Base-by-base conservation (phyloP, 768 basidiomycete species). In the Tylopilus balloui region DNA sequence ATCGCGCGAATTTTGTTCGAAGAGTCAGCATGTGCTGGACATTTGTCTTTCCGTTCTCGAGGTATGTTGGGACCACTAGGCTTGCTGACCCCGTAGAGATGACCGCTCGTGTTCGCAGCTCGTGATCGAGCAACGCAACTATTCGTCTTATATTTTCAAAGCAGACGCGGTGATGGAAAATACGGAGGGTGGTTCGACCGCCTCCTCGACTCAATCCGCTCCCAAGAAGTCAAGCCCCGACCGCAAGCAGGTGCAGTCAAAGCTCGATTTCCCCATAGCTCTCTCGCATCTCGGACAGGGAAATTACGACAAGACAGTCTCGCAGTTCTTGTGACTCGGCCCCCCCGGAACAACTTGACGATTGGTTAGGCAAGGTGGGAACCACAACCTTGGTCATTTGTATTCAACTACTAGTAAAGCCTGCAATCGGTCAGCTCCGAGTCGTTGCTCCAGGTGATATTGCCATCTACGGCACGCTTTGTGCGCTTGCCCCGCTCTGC, bases 121-220 rank as follows among this genome's bases (percentile, higher is more conserved):
- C 31, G 78, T 92, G 34, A 78, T 94, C 52, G 90, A 93, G 69
- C 87, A 91, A 68, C 75, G 80, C 51, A 91, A 89, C 66, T 93
- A 92, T 66, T 72, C 86, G 8, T 92, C 88, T n/a, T 94, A 96
- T 63, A 83, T 96, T 24, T 91, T 86, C 79, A 96, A 96, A 69
- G 92, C 92, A n/a, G 93, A 96, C 52, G 84, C 90, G 0, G 88
- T 91, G 0, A 74, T 96, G 23, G 92, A 95, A 34, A 80, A 81
- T 3, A 68, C 78, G 1, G 64, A 62, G 19, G 44, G 61, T 13
- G 53, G 57, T 10, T 55, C 51, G 3, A 28, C 31, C 6, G 3
- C 37, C n/a, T n/a, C n/a, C n/a, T 32, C 57, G 5, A 43, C 59
- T 2, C 60, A 64, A 10, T 17, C 58, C 7, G 60, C 69, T 25